Conservation (phyloP, 768 basidiomycete species). For the Russula lepida region DNA sequence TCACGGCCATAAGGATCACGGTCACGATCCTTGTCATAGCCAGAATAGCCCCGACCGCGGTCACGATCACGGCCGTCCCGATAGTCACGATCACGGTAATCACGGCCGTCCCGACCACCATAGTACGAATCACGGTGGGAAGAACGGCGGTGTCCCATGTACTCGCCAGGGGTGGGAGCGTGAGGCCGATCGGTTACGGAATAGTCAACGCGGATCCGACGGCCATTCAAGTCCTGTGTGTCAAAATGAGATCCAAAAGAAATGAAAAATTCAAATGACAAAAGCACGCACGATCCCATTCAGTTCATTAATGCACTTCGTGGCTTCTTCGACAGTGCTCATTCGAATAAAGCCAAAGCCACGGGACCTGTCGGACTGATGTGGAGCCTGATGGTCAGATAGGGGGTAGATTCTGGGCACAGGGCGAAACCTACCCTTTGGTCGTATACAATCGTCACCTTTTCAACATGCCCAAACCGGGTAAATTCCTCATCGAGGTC, state of each 20-base stretch:
- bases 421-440: conserved; percentile 62
- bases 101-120: conserved; percentile 21
- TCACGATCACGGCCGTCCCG: conserved; percentile 33
- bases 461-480: conserved; percentile 83
- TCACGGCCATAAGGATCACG: conserved; percentile 36
- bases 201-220: conserved; percentile 94
- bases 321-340: conserved; percentile 80
- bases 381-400: conserved; percentile 19
- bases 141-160: conserved; percentile 84
- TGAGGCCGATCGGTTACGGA: conserved; percentile 92
- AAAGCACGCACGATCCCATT: conserved; percentile 73
- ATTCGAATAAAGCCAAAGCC: conserved; percentile 98
- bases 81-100: conserved; percentile 28
- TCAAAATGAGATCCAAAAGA: conserved; percentile 4
- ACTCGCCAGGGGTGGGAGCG: conserved; percentile 94
- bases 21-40: conserved; percentile 36
- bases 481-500: conserved; percentile 93
- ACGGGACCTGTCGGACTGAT: conserved; percentile 86
- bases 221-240: conserved; percentile 81
- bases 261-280: neutral
- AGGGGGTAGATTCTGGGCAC: neutral
- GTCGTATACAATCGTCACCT: conserved; percentile 95
- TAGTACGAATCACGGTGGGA: conserved; percentile 35
- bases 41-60: conserved; percentile 34
- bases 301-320: conserved; percentile 77